These are phyloP conservation scores for Hyparrhenia diplandra DNA, from an alignment of 176 grass and related monocot genomes.

Conservation along the genomic window DNA sequence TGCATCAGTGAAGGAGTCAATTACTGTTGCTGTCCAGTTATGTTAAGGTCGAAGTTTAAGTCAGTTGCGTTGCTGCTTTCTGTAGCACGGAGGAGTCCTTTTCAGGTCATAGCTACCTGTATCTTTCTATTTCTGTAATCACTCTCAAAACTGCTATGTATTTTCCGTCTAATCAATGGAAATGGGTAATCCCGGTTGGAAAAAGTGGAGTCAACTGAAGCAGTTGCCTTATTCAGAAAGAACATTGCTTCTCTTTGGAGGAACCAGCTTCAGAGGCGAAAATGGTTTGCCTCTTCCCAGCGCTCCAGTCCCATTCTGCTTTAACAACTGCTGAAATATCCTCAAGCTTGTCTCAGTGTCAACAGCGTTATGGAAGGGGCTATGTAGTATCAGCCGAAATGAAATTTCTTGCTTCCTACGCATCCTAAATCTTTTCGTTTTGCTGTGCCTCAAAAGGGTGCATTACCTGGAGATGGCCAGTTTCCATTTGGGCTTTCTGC, in stretches of 20 bases:
- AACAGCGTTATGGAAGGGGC: not conserved
- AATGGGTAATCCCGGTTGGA: no score
- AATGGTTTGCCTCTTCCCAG: conserved; percentile 80
- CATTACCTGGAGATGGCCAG: conserved; percentile 75
- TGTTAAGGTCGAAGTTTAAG: no score
- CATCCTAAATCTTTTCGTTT: not conserved
- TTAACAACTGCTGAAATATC: conserved; percentile 58
- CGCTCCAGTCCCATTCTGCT: conserved; percentile 94
- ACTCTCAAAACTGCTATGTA: no score
- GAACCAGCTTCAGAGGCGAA: conserved; percentile 78
- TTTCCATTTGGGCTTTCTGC: conserved; percentile 57
- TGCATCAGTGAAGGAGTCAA: conserved; percentile 65
- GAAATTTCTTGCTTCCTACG: not conserved
- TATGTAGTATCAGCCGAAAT: not conserved
- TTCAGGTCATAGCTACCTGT: no score
- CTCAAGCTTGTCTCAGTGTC: conserved; percentile 12
- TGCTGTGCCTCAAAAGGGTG: not conserved
- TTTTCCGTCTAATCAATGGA: no score
- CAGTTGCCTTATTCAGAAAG: conserved; percentile 87
- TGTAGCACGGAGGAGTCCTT: no score
- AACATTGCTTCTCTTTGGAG: conserved; percentile 71
- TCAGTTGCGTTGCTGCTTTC: no score
- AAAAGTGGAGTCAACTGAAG: conserved; percentile 89
- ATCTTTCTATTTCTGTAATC: no score
- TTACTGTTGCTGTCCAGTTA: no score